Evolutionary conservation across 2,329 filamentous ascomycete genomes (phyloP).

Genomic region (Annulohypoxylon truncatum): DNA sequence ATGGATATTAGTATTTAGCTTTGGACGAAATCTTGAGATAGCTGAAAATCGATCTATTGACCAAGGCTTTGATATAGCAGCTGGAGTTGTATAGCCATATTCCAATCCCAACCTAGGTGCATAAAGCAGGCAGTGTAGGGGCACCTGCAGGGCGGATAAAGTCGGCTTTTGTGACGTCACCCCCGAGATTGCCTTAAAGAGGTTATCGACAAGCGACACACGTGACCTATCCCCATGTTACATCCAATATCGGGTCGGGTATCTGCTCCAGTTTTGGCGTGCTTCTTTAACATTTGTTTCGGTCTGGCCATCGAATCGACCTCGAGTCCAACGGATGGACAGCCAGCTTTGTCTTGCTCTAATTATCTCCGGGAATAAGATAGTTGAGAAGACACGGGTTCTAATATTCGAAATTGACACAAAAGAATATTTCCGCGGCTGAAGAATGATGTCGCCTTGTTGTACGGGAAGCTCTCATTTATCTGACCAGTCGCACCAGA

Average conservation of each 20-base stretch:
- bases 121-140: neutral
- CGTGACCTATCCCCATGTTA: constrained; percentile 34
- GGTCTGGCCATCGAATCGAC: constrained; percentile 5
- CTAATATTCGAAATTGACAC: neutral
- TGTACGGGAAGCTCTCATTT: neutral
- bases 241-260: neutral
- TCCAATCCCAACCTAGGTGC: neutral
- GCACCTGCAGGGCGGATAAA: constrained; percentile 22
- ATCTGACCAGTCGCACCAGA: neutral
- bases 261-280: constrained; percentile 13
- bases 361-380: constrained; percentile 1
- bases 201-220: constrained; percentile 34
- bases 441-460: neutral
- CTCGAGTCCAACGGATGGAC: constrained; percentile 9
- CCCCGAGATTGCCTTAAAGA: constrained; percentile 25
- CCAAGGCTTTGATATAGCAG: neutral
- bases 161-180: constrained; percentile 39
- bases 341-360: constrained; percentile 15
- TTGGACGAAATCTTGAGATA: neutral
- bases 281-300: constrained; percentile 14
- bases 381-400: neutral
- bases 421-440: neutral
- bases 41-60: neutral
- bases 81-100: neutral
- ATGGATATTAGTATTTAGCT: constrained; percentile 19